Percentiles rank a stretch among this genome's conserved stretches.
Conservation (phyloP, 2,329 filamentous ascomycete species). For the Bisporella sp. region DNA sequence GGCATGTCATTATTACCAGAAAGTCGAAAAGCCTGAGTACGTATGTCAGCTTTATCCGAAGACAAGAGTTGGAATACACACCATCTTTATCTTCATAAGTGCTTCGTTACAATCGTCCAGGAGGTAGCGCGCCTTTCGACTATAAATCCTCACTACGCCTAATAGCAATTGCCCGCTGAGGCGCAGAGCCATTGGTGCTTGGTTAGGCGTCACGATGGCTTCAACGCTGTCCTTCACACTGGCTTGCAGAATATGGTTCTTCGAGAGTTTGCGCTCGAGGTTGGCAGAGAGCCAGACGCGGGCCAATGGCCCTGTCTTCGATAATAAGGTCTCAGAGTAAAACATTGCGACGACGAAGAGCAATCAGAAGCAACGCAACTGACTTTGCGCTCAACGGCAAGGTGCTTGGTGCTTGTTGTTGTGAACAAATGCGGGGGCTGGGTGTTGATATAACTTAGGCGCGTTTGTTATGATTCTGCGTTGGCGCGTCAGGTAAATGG, state of each 20-base stretch:
- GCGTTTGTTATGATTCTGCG: constrained; percentile 16
- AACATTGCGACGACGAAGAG: constrained; percentile 61
- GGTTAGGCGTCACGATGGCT: constrained; percentile 86
- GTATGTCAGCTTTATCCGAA: constrained; percentile 28
- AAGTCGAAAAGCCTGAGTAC: constrained; percentile 76
- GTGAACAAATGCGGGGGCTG: constrained; percentile 11
- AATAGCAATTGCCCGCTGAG: constrained; percentile 90
- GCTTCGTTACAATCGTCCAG: constrained; percentile 97
- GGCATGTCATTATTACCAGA: constrained; percentile 93
- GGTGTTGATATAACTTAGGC: constrained; percentile 1
- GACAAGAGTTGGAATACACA: constrained; percentile 34
- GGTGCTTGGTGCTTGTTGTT: constrained; percentile 5
- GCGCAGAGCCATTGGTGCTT: constrained; percentile 90
- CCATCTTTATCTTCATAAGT: constrained; percentile 97
- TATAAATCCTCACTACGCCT: constrained; percentile 96
- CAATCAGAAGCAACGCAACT: constrained; percentile 14
- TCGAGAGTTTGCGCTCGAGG: constrained; percentile 95
- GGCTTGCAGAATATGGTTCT: constrained; percentile 89
- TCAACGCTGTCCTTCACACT: constrained; percentile 93
- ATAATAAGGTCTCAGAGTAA: constrained; percentile 91
- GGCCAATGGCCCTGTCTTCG: constrained; percentile 94
- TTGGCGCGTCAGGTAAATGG: too few relatives aligned
- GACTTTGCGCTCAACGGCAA: constrained; percentile 12
- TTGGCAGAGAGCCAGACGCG: constrained; percentile 98
- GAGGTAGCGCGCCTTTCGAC: constrained; percentile 91